Conservation (phyloP, 2,329 filamentous ascomycete genomes). For the Fusarium haematococcum region DNA sequence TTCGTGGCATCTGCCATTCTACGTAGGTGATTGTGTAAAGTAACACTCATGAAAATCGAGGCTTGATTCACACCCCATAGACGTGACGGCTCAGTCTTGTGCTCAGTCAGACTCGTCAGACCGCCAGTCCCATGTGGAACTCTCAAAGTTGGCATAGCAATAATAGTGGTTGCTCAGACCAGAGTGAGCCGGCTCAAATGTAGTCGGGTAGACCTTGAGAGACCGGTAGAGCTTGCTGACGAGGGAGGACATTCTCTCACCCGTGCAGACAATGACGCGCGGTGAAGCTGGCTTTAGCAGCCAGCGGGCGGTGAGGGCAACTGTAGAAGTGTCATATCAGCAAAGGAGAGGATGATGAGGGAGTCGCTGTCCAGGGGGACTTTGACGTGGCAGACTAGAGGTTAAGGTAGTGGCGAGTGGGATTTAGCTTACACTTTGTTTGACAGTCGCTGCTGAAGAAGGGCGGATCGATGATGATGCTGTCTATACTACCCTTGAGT, state of each 20-base stretch:
- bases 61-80: neutral
- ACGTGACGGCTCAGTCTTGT: neutral
- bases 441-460: constrained; percentile 86
- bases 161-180: constrained; percentile 84
- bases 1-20: neutral
- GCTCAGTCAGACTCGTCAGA: constrained; percentile 27
- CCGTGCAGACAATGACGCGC: constrained; percentile 76
- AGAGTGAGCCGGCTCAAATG: constrained; percentile 76
- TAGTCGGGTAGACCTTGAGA: constrained; percentile 72
- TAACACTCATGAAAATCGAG: neutral
- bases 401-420: neutral
- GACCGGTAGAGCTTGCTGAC: constrained; percentile 75
- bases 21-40: neutral
- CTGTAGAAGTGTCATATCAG: constrained; percentile 54
- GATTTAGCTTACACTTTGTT: constrained; percentile 70
- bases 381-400: neutral
- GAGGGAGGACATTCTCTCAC: constrained; percentile 78
- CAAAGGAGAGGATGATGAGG: constrained; percentile 1
- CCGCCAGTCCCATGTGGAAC: constrained; percentile 62
- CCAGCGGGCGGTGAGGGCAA: constrained; percentile 81
- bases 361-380: neutral
- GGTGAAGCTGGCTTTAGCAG: constrained; percentile 63
- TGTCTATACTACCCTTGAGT: constrained; percentile 74
- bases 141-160: constrained; percentile 84
- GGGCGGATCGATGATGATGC: constrained; percentile 81